Percentiles rank a stretch among this genome's conserved stretches.
Evolutionary conservation across 2,329 filamentous ascomycete species (phyloP).

Genomic region (Clarireedia hainanense): DNA sequence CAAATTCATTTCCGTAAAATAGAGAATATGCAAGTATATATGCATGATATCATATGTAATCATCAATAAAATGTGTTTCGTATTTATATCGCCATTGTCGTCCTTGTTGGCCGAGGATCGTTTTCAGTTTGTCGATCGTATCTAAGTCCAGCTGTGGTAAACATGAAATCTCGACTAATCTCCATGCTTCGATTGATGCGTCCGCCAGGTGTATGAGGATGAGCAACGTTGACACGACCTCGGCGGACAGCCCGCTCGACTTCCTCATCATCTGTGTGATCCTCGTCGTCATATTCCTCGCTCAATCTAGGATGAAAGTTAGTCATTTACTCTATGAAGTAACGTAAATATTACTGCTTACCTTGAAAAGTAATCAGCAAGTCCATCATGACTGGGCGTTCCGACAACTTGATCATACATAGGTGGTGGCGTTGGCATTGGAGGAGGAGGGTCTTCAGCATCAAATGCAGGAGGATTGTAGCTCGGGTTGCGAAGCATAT

Average conservation of each 20-base stretch:
- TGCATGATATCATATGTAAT: no score
- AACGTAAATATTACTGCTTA: constrained; percentile 30
- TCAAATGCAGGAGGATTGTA: constrained; percentile 66
- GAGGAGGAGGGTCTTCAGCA: constrained; percentile 59
- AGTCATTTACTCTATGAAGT: neutral
- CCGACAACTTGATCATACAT: constrained; percentile 59
- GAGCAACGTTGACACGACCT: constrained; percentile 28
- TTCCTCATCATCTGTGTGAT: constrained; percentile 26
- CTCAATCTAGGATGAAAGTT: constrained; percentile 14
- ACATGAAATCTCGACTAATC: constrained; percentile 29
- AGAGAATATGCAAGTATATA: no score
- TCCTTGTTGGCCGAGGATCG: no score
- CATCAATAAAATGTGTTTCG: no score
- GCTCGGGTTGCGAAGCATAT: constrained; percentile 59
- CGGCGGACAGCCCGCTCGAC: constrained; percentile 16
- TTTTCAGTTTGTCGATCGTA: neutral
- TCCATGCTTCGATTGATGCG: constrained; percentile 29
- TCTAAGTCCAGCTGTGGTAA: constrained; percentile 7
- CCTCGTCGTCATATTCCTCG: constrained; percentile 24
- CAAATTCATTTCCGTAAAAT: no score
- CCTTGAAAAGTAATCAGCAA: constrained; percentile 64
- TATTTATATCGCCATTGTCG: no score
- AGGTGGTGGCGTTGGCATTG: constrained; percentile 61
- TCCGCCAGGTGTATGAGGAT: constrained; percentile 29
- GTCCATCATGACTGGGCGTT: constrained; percentile 40